Evolutionary conservation across 352 stramenopile species (phyloP), one percentile per base, ranked within the genome.

Genomic region (Phytophthora brassicae): DNA sequence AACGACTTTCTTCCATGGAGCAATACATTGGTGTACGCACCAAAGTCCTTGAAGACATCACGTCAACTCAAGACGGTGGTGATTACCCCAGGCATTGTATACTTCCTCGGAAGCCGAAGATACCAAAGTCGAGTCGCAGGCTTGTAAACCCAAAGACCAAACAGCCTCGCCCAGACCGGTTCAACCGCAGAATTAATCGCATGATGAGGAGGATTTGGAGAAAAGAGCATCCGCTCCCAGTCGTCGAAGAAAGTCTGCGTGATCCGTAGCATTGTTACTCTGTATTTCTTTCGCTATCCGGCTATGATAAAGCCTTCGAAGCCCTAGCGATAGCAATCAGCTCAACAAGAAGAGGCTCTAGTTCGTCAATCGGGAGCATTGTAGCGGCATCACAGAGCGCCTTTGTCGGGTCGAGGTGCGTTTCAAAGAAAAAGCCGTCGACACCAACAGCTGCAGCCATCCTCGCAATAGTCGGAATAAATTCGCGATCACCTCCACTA

Each of bases 371-470:
- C 19, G 81, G 83, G 22, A 91, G 58, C 84, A 92, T 92, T 29
- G 80, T 94, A 19, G 83, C 70, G 8, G 69, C 74, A 29, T 95
- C 86, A 43, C 83, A 92, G 6, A 90, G 69, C 9, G 84, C 86
- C 1, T 62, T 59, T 3, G 64, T 66, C 14, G 83, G 84, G 24
- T 90, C 64, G n/a, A 86, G 84, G 43, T 95, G 83, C n/a, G 86
- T 95, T 68, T 95, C 87, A 47, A 96, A 79, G 72, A 96, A 96
- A 55, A 96, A 90, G 3, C 87, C 88, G 50, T 95, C 77, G n/a
- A 94, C 87, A 26, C 88, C 87, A 9, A 94, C 86, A 7, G 87
- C 87, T 2, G 84, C 84, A 6, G 88, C 86, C 78, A 94, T 87
- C 45, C 83, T 78, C 6, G 87, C 85, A 48, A 96, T 95, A 6